These are phyloP conservation scores for Prunus dulcis DNA, from an alignment of 306 rosid species.

Conservation along the genomic window DNA sequence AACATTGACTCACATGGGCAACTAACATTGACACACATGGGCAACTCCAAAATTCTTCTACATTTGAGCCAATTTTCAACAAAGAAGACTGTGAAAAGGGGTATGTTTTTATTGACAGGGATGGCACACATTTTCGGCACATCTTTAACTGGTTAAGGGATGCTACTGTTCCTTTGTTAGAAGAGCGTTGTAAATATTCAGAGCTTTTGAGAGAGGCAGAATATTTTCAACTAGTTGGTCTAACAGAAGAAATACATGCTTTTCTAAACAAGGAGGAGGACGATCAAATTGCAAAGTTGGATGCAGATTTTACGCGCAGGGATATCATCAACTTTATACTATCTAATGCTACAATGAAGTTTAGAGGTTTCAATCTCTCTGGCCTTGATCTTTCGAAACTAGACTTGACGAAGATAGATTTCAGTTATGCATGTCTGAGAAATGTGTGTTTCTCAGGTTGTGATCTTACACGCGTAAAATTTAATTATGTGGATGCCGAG, in stretches of 20 bases:
- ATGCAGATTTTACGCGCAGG: constrained; percentile 62
- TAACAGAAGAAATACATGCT: constrained; percentile 52
- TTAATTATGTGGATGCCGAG: not conserved
- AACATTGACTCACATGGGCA: too few species aligned
- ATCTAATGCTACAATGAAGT: constrained; percentile 55
- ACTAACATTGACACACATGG: too few species aligned
- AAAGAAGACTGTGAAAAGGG: constrained; percentile 53
- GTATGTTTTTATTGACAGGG: constrained; percentile 74
- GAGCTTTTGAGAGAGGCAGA: constrained; percentile 71
- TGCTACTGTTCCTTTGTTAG: constrained; percentile 59
- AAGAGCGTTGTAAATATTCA: constrained; percentile 23
- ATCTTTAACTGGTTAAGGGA: constrained; percentile 89
- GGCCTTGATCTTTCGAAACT: constrained; percentile 87
- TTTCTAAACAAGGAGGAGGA: constrained; percentile 54
- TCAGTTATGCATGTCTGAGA: not conserved
- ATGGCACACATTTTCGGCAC: constrained; percentile 75
- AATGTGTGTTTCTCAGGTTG: not conserved
- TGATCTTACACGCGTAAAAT: not conserved
- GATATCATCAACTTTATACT: constrained; percentile 89
- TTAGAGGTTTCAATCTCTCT: constrained; percentile 83
- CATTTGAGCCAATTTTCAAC: too few species aligned
- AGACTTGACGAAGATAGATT: constrained; percentile 17
- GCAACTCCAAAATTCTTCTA: too few species aligned
- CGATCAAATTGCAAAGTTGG: constrained; percentile 33
- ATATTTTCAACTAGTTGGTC: constrained; percentile 75